phyloP scores from a whole-genome alignment of 1,284 basidiomycete genomes.

The Pisolithus thermaeus region DNA sequence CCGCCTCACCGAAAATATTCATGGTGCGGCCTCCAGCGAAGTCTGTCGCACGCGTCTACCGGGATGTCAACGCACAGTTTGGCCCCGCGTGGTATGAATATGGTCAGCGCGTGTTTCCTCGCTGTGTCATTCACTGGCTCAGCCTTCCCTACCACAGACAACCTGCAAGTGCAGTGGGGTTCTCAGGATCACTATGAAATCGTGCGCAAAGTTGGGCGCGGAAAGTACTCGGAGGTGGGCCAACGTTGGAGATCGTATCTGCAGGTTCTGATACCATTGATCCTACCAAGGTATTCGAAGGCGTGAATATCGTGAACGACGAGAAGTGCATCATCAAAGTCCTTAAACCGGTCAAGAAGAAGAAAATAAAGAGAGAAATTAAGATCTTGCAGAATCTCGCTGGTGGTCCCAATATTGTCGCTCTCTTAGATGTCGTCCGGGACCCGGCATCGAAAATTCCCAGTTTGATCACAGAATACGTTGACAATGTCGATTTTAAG shows the following conservation, averaged over 20 bases:
- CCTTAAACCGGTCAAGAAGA: constrained; percentile 99
- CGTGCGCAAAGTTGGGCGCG: constrained; percentile 92
- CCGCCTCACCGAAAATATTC: constrained; percentile 17
- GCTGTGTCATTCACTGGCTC: constrained; percentile 18
- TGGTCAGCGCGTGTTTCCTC: constrained; percentile 31
- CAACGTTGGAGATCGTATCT: constrained; percentile 5
- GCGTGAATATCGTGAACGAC: constrained; percentile 87
- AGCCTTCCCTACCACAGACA: constrained; percentile 46
- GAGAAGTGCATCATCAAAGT: constrained; percentile 99
- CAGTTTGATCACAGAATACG: constrained; percentile 96
- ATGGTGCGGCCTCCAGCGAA: constrained; percentile 65
- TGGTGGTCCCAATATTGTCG: constrained; percentile 90
- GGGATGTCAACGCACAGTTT: constrained; percentile 67
- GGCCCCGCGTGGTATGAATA: constrained; percentile 81
- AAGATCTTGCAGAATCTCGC: constrained; percentile 97
- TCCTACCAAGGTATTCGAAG: constrained; percentile 84
- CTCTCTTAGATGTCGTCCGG: constrained; percentile 90
- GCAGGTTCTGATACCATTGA: constrained; percentile 11
- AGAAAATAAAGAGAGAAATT: constrained; percentile 99
- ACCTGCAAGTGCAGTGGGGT: constrained; percentile 91
- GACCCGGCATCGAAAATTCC: constrained; percentile 95
- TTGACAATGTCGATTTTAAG: constrained; percentile 99
- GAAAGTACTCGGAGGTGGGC: constrained; percentile 91
- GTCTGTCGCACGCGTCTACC: constrained; percentile 71
- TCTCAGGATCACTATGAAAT: constrained; percentile 98